These are phyloP conservation scores for Camellia oleifera DNA, from an alignment of 179 eudicot genomes.

Conservation along the genomic window DNA sequence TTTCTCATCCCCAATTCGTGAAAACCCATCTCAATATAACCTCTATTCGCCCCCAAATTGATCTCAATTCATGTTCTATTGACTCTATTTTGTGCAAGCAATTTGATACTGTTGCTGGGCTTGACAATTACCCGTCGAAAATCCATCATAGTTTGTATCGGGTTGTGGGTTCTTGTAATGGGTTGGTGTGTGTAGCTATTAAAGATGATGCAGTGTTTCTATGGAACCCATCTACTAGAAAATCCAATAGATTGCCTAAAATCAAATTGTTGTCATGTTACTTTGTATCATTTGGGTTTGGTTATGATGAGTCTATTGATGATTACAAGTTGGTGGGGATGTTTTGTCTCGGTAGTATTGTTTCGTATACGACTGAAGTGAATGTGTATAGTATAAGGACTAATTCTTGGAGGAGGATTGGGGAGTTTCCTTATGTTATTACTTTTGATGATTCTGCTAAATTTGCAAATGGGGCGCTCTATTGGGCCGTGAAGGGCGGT, in stretches of 20 bases:
- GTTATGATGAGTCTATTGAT: conserved; percentile 25
- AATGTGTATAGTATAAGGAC: no score
- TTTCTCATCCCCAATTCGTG: conserved; percentile 22
- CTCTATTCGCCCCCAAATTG: background rate
- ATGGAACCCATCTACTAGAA: conserved; percentile 38
- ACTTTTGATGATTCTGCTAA: conserved; percentile 23
- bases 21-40: conserved; percentile 27
- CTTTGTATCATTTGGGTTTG: conserved; percentile 21
- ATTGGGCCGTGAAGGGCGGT: no score
- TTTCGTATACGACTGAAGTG: no score
- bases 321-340: conserved; percentile 38
- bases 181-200: conserved; percentile 28
- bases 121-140: conserved; percentile 19
- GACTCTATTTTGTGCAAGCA: background rate
- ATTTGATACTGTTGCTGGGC: background rate
- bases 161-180: conserved; percentile 37
- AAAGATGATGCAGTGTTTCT: conserved; percentile 16
- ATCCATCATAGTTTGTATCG: conserved; percentile 5
- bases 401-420: conserved; percentile 4
- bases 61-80: conserved; percentile 20
- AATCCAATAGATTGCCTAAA: conserved; percentile 22
- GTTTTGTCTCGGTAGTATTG: background rate
- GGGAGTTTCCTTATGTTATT: conserved; percentile 16
- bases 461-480: conserved; percentile 19
- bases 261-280: background rate